Conservation (phyloP, 228 moss, liverwort and hornwort species). For the Sphagnum fallax region DNA sequence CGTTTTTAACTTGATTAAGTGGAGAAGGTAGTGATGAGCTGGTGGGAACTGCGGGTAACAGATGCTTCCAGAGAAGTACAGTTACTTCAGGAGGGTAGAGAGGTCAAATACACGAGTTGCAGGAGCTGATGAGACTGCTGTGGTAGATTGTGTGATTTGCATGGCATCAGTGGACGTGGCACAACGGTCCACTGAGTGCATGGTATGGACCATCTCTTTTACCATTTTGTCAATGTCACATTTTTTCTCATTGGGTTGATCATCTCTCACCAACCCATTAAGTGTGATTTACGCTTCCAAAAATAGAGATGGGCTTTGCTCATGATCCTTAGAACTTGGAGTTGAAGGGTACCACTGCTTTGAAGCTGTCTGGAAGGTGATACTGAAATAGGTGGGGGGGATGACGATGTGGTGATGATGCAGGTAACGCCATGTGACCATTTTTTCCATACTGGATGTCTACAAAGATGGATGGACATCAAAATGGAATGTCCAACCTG, state of each 20-base stretch:
- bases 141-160: slow-evolving; percentile 88
- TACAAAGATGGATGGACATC: slow-evolving; percentile 93
- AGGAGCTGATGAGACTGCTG: slow-evolving; percentile 51
- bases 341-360: background rate
- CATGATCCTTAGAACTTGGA: background rate
- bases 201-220: slow-evolving; percentile 34
- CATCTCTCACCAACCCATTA: background rate
- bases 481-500: slow-evolving; percentile 97
- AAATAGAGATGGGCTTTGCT: background rate
- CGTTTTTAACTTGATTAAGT: no score
- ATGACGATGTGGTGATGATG: background rate
- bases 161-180: slow-evolving; percentile 78
- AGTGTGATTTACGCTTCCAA: background rate
- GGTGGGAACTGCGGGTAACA: slow-evolving; percentile 7
- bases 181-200: slow-evolving; percentile 77
- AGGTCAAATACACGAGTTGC: slow-evolving; percentile 35
- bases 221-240: background rate
- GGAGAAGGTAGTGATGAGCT: no score
- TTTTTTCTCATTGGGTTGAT: background rate
- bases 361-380: no score
- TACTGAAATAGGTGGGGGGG: no score
- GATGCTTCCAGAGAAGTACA: slow-evolving; percentile 90
- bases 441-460: slow-evolving; percentile 74
- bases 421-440: slow-evolving; percentile 88
- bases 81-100: slow-evolving; percentile 80